Base-by-base conservation (phyloP, 2,329 filamentous ascomycete species). In the Scedosporium aurantiacum region DNA sequence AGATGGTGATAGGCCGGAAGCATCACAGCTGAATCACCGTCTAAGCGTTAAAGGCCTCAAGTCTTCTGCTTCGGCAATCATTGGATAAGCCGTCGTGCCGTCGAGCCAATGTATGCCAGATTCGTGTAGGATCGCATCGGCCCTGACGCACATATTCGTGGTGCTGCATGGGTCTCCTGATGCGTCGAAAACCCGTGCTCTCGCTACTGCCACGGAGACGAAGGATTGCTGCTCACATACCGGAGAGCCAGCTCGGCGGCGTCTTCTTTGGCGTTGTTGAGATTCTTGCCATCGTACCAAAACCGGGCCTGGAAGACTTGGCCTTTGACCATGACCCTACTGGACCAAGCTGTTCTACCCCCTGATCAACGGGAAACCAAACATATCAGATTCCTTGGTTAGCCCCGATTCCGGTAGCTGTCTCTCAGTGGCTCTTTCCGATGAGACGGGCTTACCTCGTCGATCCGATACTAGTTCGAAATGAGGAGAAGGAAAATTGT, bases 331-430 rank as follows among this genome's bases (percentile, higher is more conserved):
- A 79, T 84, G 63, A 96, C 90, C 63, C 82, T 82, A 77, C 87
- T 89, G 62, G 90, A 93, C 91, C 91, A 96, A 62, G 91, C 91
- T 63, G 91, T 96, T 68, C 91, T 89, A 66, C 91, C 91, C 67
- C 91, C 91, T 94, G 68, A 43, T 32, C 47, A 54, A 32, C 25
- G n/a, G 37, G 40, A 57, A 45, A 43, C 40, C 54, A 61, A 60
- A 2, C 32, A 37, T 37, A 55, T 58, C 28, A 60, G 47, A 62
- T 58, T 40, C 10, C 55, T 5, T 23, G 25, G 37, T 57, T 43
- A 23, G 41, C 45, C 25, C 6, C 12, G n/a, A 16, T 40, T n/a
- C 10, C 10, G 27, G 18, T 57, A 4, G 54, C 23, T 16, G 21
- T 8, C 18, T 58, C 8, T 27, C 57, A 27, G n/a, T 27, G 63